phyloP scores from a whole-genome alignment of 2,329 filamentous ascomycete genomes.

The Aspergillus ustus region DNA sequence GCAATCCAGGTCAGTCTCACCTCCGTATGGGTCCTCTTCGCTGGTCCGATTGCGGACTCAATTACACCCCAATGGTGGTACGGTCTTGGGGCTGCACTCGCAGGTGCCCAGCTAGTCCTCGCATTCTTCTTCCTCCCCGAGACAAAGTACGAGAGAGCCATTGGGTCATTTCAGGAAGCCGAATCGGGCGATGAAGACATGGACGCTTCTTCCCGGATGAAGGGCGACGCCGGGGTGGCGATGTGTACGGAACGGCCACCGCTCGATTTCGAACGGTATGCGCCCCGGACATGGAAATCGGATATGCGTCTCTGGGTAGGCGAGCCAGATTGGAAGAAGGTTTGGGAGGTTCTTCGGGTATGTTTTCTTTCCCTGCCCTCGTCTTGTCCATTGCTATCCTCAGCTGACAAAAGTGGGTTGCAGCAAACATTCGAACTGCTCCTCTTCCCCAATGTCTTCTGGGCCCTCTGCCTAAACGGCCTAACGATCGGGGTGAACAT shows the following conservation, averaged over 20 bases:
- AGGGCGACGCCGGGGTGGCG: not conserved
- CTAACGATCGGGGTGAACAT: constrained; percentile 48
- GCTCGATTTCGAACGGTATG: constrained; percentile 44
- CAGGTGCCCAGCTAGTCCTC: constrained; percentile 39
- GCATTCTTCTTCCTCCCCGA: constrained; percentile 50
- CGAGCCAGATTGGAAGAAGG: constrained; percentile 43
- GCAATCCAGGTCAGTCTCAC: constrained; percentile 47
- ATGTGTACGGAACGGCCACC: constrained; percentile 25
- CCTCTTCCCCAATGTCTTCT: constrained; percentile 50
- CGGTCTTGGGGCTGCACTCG: constrained; percentile 43
- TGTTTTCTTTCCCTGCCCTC: not conserved
- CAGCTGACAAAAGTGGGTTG: not conserved
- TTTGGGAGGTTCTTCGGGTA: constrained; percentile 28
- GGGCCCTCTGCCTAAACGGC: constrained; percentile 47
- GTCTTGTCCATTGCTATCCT: too few relatives aligned
- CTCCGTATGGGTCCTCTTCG: constrained; percentile 45
- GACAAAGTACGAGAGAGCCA: constrained; percentile 47
- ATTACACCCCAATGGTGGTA: constrained; percentile 53
- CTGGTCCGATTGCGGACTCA: constrained; percentile 48
- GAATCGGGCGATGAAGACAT: constrained; percentile 17
- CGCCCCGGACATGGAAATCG: constrained; percentile 39
- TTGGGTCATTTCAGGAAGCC: constrained; percentile 44
- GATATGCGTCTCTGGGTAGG: constrained; percentile 49
- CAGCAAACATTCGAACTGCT: constrained; percentile 39
- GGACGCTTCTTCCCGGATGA: not conserved